These are phyloP conservation scores for Mucor lusitanicus DNA, from an alignment of 371 early-diverging fungal species.

Conservation along the genomic window DNA sequence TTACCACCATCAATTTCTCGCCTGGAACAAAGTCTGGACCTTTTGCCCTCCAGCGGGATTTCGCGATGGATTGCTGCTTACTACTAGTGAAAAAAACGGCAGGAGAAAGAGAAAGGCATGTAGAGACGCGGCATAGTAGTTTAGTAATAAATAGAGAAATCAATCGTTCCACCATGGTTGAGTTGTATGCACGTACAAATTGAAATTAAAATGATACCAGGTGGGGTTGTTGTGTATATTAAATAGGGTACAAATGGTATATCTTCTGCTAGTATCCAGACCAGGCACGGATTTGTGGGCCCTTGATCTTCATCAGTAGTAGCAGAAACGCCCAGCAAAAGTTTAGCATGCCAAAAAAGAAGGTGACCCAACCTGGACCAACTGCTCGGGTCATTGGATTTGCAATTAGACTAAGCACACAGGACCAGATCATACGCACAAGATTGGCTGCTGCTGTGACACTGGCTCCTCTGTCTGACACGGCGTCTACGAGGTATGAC, in stretches of 20 bases:
- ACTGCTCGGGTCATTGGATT: constrained; percentile 51
- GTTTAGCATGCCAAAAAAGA: constrained; percentile 51
- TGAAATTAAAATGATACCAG: neutral
- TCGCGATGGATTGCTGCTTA: too few species aligned
- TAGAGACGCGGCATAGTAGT: neutral
- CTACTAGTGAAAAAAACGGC: neutral
- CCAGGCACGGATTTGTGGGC: constrained; percentile 29
- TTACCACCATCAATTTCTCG: neutral
- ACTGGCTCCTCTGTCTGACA: constrained; percentile 60
- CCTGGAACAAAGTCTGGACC: neutral
- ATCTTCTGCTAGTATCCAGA: constrained; percentile 27
- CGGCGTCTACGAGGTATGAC: constrained; percentile 58
- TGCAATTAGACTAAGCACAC: constrained; percentile 55
- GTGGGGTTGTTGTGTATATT: neutral
- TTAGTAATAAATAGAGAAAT: neutral
- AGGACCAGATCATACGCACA: constrained; percentile 57
- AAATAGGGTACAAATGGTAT: neutral
- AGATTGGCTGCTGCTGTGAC: constrained; percentile 64
- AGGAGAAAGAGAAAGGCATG: neutral
- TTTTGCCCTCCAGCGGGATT: neutral
- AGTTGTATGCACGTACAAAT: constrained; percentile 2
- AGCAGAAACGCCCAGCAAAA: constrained; percentile 46
- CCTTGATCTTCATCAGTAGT: constrained; percentile 38
- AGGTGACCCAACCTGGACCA: constrained; percentile 42
- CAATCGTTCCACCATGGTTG: neutral